phyloP scores from a whole-genome alignment of 495 filamentous ascomycete species.

The Penicillium cataractarum region DNA sequence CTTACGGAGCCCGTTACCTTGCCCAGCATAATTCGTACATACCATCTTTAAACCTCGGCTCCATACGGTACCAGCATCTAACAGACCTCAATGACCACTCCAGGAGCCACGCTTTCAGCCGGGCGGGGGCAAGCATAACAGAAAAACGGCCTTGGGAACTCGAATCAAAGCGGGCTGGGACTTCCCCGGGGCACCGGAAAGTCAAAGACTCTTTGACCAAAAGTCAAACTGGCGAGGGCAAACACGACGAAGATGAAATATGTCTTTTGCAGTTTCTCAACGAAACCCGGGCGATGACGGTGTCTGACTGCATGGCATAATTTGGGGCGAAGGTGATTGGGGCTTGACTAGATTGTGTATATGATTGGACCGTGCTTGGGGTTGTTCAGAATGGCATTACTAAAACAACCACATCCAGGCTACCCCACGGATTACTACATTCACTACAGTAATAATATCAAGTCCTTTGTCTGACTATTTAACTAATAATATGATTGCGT shows the following conservation, averaged over 20 bases:
- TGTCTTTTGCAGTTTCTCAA: neutral
- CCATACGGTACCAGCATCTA: neutral
- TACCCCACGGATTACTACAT: neutral
- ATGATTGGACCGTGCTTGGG: neutral
- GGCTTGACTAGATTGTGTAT: too few species aligned
- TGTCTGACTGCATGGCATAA: conserved; percentile 6
- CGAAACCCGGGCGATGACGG: neutral
- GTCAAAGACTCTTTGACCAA: neutral
- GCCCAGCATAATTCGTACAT: neutral
- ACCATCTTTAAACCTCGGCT: too few species aligned
- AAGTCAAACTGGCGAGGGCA: conserved; percentile 2
- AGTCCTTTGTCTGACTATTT: too few species aligned
- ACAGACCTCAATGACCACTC: conserved; percentile 7
- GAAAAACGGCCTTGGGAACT: neutral
- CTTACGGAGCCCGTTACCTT: neutral
- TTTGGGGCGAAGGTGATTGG: neutral
- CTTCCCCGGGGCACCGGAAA: conserved; percentile 11
- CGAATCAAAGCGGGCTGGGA: neutral
- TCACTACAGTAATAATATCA: neutral
- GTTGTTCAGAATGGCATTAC: neutral
- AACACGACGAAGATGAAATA: neutral
- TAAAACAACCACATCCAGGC: neutral
- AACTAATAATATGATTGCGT: too few species aligned
- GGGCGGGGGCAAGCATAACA: neutral
- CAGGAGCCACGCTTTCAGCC: neutral